Conservation (phyloP, 768 basidiomycete genomes). For the Baorangia bicolor region DNA sequence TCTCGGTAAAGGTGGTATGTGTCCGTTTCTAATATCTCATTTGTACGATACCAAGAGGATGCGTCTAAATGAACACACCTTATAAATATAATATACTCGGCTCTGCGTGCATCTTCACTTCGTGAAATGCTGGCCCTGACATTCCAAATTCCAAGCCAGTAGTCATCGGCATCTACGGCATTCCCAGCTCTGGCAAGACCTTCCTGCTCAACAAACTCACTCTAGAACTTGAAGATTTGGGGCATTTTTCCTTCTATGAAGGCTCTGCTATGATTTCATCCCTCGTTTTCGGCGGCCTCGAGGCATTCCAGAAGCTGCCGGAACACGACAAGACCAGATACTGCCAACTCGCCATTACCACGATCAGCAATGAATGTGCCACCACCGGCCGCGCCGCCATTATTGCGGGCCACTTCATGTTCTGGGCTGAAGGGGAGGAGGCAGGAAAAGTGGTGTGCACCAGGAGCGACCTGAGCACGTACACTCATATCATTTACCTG, state of each 20-base stretch:
- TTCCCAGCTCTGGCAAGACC: slow-evolving; percentile 17
- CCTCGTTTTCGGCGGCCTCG: slow-evolving; percentile 11
- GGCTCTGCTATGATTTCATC: slow-evolving; percentile 15
- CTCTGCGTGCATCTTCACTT: too few species aligned
- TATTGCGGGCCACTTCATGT: slow-evolving; percentile 14
- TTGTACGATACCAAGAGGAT: too few species aligned
- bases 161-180: slow-evolving; percentile 11
- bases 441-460: slow-evolving; percentile 17
- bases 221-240: slow-evolving; percentile 10
- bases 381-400: slow-evolving; percentile 10
- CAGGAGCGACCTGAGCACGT: slow-evolving; percentile 15
- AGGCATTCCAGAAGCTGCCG: slow-evolving; percentile 12
- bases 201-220: slow-evolving; percentile 11
- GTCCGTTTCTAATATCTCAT: too few species aligned
- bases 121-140: slow-evolving; percentile 3
- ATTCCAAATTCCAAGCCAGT: slow-evolving; percentile 11
- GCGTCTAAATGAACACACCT: too few species aligned
- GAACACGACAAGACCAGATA: slow-evolving; percentile 15
- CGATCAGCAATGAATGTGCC: slow-evolving; percentile 10
- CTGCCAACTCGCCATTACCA: slow-evolving; percentile 12
- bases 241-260: slow-evolving; percentile 14
- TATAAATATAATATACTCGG: too few species aligned
- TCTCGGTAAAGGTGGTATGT: too few species aligned
- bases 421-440: slow-evolving; percentile 17
- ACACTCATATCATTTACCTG: slow-evolving; percentile 16